Base-by-base conservation (phyloP, 306 rosid genomes). In the Crataegus laevigata region DNA sequence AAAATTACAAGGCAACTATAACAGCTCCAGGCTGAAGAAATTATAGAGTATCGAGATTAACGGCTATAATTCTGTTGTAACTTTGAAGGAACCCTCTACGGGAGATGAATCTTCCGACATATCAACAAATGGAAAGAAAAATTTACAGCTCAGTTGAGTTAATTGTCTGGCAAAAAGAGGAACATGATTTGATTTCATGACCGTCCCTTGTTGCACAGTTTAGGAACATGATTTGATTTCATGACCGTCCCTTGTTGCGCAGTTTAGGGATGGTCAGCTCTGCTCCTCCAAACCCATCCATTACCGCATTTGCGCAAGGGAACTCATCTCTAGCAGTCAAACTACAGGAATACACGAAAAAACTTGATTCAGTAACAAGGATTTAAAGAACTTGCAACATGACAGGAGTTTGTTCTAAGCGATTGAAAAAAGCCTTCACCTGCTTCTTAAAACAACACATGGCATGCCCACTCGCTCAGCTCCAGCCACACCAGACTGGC, bases 251-350 rank as follows among this genome's bases (percentile, higher is more conserved):
- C 86, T 84, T 89, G 65, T 64, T 78, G 80, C 85, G 84, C 65
- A 94, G 83, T 77, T 82, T 94, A 15, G 89, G 66, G 71, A 91
- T 77, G 42, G 94, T 90, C 64, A 94, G 84, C 77, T 92, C 98
- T n/a, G 89, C 92, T 45, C 90, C 96, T 65, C 98, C 98, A 80
- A 90, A 91, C 17, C 93, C 96, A 80, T 90, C 97, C 88, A 89
- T 57, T 76, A 81, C 57, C 25, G 96, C 93, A 68, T 80, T 76
- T 78, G 98, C 97, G 45, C 83, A 87, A 47, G 97, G 98, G 85
- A 94, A 94, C 89, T 94, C 96, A 0, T 93, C 98, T 80, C 97
- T 83, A 60, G 98, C 89, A 71, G 98, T 94, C 85, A 86, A 84
- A 81, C 98, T 91, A 84, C 71, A 82, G 15, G 54, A 40, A 78